phyloP scores from a whole-genome alignment of 257 asterid species.

The Penstemon barbatus region DNA sequence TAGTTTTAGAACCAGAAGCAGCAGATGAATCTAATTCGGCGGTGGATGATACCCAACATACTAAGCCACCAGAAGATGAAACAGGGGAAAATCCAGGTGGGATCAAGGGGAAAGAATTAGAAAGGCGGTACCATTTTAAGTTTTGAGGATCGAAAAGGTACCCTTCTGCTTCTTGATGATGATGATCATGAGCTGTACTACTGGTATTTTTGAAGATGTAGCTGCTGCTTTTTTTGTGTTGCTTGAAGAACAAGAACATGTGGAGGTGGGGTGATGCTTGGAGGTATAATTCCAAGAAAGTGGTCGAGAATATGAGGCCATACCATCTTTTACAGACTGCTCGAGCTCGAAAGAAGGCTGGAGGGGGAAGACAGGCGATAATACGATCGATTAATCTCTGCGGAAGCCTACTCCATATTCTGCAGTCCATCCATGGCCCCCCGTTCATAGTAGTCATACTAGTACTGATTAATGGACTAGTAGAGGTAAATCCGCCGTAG shows the following conservation, averaged over 20 bases:
- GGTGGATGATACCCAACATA: slow-evolving; percentile 54
- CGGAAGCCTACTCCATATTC: slow-evolving; percentile 87
- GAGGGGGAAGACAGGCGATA: slow-evolving; percentile 77
- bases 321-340: slow-evolving; percentile 89
- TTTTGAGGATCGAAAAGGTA: slow-evolving; percentile 69
- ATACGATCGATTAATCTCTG: slow-evolving; percentile 66
- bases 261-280: slow-evolving; percentile 56
- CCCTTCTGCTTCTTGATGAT: slow-evolving; percentile 40
- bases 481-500: slow-evolving; percentile 40
- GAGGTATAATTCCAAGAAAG: slow-evolving; percentile 68
- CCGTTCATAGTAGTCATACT: background rate
- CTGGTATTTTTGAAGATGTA: slow-evolving; percentile 36
- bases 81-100: slow-evolving; percentile 77
- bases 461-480: slow-evolving; percentile 19
- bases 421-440: slow-evolving; percentile 67
- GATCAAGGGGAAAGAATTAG: slow-evolving; percentile 43
- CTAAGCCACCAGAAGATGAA: slow-evolving; percentile 70
- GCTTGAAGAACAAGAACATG: slow-evolving; percentile 84
- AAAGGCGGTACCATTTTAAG: slow-evolving; percentile 60
- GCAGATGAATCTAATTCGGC: slow-evolving; percentile 33
- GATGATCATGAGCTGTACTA: background rate
- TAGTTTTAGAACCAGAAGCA: slow-evolving; percentile 70
- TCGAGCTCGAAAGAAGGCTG: slow-evolving; percentile 80
- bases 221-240: slow-evolving; percentile 36
- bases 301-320: slow-evolving; percentile 58